Evolutionary conservation across 139 green algal genomes (phyloP), one percentile per base, ranked within the genome.

Genomic region (Tetradesmus obliquus): DNA sequence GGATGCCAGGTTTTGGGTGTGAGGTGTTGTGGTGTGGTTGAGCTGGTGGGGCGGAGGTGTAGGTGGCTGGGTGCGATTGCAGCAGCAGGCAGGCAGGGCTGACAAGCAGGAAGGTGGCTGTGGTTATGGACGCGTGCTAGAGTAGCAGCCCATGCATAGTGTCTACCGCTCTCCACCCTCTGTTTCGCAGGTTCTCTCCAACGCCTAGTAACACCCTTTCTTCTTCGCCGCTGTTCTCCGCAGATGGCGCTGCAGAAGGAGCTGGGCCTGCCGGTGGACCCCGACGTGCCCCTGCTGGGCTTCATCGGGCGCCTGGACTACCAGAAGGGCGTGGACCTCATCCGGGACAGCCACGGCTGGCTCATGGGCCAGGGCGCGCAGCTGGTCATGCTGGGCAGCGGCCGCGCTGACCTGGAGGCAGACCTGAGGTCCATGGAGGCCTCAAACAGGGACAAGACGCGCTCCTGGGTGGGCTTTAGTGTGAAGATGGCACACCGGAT

Each of bases 281-380:
- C 98, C 0, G 90, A 99, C 89, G 93, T 96, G 51, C 97, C 97
- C 6, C 82, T 99, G 92, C 89, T 99, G 53, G 98, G 95, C 66
- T 94, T 94, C 88, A 92, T 94, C 12, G 91, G 91, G 53, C 91
- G 91, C 51, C 66, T 92, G 57, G 95, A 96, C 92, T 97, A 98
- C 93, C 98, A 99, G 95, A 99, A 99, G 96, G 98, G 98, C 6
- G 97, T 99, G 82, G 98, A 99, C 94, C 95, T 99, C 6, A 99
- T 99, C 92, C 88, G 93, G 5, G 97, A 99, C 91, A 97, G 92
- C 91, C 97, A 96, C 91, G 95, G 98, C 69, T 99, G 97, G 97
- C 91, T 99, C 6, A 98, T 98, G 96, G 79, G 88, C 19, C 90
- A 98, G 92, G 89, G 91, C 32, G 60, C 95, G 24, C 98, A 99